Base-by-base conservation (phyloP, 768 basidiomycete genomes). In the Russula sp. region DNA sequence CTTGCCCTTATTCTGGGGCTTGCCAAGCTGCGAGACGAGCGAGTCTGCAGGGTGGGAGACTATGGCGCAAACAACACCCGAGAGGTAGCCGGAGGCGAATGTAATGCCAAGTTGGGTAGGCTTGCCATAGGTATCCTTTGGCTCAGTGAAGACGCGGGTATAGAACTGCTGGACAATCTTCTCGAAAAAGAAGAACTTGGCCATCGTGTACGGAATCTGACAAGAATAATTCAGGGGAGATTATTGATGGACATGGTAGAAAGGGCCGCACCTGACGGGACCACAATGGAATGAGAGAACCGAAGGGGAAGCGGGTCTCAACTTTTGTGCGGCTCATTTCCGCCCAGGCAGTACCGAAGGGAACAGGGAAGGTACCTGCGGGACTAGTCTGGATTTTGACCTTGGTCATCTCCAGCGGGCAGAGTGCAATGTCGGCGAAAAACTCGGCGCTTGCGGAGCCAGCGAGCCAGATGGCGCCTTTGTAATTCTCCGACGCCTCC, bases 191-290 rank as follows among this genome's bases (percentile, higher is more conserved):
- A 85, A 92, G 85, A 97, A 97, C 79, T 97, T 97, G 81, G 94
- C 94, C 94, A 97, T 95, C 72, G 94, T 97, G 83, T 97, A 97
- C 59, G 94, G 94, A 72, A 96, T 94, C 89, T 96, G 75, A 59
- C 65, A 75, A 59, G 66, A 6, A 20, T 0, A 57, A 8, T 61
- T 51, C 26, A 40, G 48, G n/a, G 2, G 36, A 48, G 38, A 36
- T 68, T n/a, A 55, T 59, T 46, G 22, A 36, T 5, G 56, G 26
- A 32, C 20, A 20, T 8, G 20, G 11, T 3, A 5, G 40, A 49
- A 3, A 40, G n/a, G 59, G 42, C 70, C 79, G 58, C 63, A 88
- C 89, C 80, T 91, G 90, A 74, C 90, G 90, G 46, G 90, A 92
- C 90, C 90, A 92, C 51, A 92, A 85, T 60, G 90, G 90, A 50